A percentile compares a stretch with the other conserved stretches of the same genome.
These are phyloP conservation scores for Globisporangium lucens DNA, from an alignment of 352 stramenopile species.

Conservation along the genomic window DNA sequence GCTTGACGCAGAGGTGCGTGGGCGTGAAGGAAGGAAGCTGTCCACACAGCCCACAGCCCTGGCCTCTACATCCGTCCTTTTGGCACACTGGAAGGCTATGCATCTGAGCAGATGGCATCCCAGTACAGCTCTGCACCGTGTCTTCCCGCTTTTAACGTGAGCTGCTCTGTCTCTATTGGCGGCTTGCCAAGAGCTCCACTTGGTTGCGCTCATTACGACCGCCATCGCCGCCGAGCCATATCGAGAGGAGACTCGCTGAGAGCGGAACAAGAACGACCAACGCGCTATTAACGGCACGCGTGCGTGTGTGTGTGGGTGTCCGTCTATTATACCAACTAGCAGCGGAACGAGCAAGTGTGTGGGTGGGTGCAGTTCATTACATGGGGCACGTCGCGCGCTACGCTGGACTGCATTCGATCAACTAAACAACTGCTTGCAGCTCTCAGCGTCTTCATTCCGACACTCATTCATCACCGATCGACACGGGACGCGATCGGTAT, in stretches of 20 bases:
- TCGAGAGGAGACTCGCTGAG: not conserved
- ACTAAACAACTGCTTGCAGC: not conserved
- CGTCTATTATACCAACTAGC: no score
- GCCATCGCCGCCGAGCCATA: not conserved
- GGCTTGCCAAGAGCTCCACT: not conserved
- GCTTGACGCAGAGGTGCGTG: not conserved
- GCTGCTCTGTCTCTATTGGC: not conserved
- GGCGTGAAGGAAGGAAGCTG: not conserved
- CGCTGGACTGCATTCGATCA: not conserved
- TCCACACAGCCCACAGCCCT: not conserved
- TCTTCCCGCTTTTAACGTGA: not conserved
- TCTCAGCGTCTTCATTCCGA: not conserved
- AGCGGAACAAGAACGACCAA: not conserved
- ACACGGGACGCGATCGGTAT: not conserved
- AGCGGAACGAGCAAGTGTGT: no score
- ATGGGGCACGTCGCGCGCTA: not conserved
- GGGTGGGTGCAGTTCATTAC: not conserved
- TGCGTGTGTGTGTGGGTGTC: not conserved
- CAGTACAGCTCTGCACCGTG: not conserved
- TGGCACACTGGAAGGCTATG: not conserved
- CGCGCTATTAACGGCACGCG: not conserved
- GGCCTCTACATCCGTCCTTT: not conserved
- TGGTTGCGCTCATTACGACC: not conserved
- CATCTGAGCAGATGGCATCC: not conserved
- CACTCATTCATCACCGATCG: not conserved